Evolutionary conservation across 2,329 filamentous ascomycete species (phyloP).

Genomic region (Podosphaera xanthii): DNA sequence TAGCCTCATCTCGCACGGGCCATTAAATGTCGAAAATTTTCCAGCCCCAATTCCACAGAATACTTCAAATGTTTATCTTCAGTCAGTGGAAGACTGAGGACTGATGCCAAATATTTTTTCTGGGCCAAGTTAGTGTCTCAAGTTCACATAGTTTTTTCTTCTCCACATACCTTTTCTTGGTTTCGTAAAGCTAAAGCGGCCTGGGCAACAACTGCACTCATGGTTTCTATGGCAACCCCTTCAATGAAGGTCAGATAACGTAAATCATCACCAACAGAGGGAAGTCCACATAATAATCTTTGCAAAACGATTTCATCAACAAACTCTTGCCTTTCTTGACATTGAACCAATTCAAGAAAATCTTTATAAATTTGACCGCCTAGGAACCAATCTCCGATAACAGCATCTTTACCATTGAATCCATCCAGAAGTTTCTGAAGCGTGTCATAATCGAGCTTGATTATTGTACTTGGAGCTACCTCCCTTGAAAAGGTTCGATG

Average conservation of each 20-base stretch:
- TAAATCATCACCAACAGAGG: constrained; percentile 22
- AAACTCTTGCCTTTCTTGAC: constrained; percentile 16
- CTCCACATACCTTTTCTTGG: constrained; percentile 30
- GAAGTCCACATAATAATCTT: constrained; percentile 31
- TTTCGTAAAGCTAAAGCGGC: constrained; percentile 33
- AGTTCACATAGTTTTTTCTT: neutral
- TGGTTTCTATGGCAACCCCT: constrained; percentile 58
- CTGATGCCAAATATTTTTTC: constrained; percentile 22
- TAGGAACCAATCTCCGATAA: constrained; percentile 49
- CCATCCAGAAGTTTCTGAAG: constrained; percentile 46
- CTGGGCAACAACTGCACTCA: constrained; percentile 50
- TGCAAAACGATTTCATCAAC: constrained; percentile 27
- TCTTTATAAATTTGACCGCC: constrained; percentile 60
- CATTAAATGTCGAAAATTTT: constrained; percentile 30
- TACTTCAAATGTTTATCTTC: constrained; percentile 51
- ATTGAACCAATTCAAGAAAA: constrained; percentile 30
- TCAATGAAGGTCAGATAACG: constrained; percentile 25
- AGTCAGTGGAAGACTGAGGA: constrained; percentile 41
- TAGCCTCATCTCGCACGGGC: constrained; percentile 7
- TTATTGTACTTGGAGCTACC: constrained; percentile 62
- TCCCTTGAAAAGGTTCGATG: constrained; percentile 61
- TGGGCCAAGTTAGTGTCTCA: constrained; percentile 12
- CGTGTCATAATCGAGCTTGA: constrained; percentile 55
- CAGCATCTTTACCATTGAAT: constrained; percentile 39
- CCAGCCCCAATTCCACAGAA: constrained; percentile 43